Percentiles rank a stretch among this genome's conserved stretches.
These are phyloP conservation scores for Lonicera japonica DNA, from an alignment of 129 eudicot genomes.

Conservation along the genomic window DNA sequence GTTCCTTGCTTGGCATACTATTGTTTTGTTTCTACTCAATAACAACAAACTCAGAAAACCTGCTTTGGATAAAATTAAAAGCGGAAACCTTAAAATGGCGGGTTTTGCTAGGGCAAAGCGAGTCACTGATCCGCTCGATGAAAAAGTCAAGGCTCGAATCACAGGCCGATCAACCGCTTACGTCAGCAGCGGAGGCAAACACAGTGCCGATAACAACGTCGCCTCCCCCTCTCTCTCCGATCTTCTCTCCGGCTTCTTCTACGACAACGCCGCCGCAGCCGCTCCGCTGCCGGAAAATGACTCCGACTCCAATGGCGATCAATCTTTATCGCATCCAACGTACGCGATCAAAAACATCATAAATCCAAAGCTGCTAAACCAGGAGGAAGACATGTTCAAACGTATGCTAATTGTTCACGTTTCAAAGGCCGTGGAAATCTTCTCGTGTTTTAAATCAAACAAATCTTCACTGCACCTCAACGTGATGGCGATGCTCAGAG, in stretches of 20 bases:
- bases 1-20: too few relatives aligned
- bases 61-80: too few relatives aligned
- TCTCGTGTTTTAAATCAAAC: constrained; percentile 19
- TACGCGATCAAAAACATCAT: constrained; percentile 11
- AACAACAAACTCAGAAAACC: too few relatives aligned
- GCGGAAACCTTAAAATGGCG: constrained; percentile 21
- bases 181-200: constrained; percentile 54
- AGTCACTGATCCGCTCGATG: constrained; percentile 60
- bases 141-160: constrained; percentile 54
- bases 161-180: constrained; percentile 19
- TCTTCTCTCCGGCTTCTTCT: constrained; percentile 48
- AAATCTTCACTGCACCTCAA: constrained; percentile 36
- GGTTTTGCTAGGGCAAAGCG: constrained; percentile 33
- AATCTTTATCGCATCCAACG: constrained; percentile 17
- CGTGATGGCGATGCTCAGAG: constrained; percentile 47
- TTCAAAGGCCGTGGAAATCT: constrained; percentile 32
- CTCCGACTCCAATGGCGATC: constrained; percentile 32
- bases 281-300: constrained; percentile 10
- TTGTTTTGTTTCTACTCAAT: too few relatives aligned
- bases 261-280: constrained; percentile 11
- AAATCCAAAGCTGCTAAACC: neutral
- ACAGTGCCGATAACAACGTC: constrained; percentile 33
- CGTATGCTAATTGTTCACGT: constrained; percentile 33
- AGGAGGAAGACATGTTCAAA: constrained; percentile 23
- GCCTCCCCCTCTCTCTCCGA: constrained; percentile 46